Evolutionary conservation across 257 asterid species (phyloP).

Genomic region (Henckelia pumila): DNA sequence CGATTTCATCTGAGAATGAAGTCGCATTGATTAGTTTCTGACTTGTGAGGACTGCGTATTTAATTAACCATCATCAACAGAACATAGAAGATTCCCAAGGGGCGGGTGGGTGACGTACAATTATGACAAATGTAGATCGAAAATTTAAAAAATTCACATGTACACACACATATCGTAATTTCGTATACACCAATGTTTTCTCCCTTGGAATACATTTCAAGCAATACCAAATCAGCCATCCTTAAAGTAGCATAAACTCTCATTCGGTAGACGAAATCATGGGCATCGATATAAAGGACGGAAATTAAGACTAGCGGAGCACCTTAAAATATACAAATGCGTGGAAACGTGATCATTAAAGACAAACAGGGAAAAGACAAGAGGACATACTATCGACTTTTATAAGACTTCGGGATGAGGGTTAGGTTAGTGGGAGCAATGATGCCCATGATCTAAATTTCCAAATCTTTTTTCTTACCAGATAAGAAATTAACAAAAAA

Average conservation of each 20-base stretch:
- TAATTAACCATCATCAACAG: neutral
- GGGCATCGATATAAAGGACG: neutral
- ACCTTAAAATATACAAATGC: neutral
- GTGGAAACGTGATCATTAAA: no score
- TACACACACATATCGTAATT: no score
- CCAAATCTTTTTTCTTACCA: neutral
- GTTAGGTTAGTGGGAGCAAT: neutral
- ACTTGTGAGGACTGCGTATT: neutral
- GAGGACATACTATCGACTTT: neutral
- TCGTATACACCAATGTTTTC: neutral
- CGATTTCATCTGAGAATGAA: neutral
- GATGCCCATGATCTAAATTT: neutral
- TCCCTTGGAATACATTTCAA: neutral
- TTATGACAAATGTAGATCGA: neutral
- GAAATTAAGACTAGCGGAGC: neutral
- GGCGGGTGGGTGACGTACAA: neutral
- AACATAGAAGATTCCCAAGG: no score
- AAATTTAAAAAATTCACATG: no score
- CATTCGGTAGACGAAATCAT: neutral
- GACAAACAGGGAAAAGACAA: neutral
- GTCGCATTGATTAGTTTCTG: neutral
- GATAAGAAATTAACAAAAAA: no score
- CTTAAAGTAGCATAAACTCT: neutral
- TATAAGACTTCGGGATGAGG: neutral
- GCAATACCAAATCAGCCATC: neutral